Conservation (phyloP, 2,329 filamentous ascomycete species). For the Arthrobotrys pseudoclavata region DNA sequence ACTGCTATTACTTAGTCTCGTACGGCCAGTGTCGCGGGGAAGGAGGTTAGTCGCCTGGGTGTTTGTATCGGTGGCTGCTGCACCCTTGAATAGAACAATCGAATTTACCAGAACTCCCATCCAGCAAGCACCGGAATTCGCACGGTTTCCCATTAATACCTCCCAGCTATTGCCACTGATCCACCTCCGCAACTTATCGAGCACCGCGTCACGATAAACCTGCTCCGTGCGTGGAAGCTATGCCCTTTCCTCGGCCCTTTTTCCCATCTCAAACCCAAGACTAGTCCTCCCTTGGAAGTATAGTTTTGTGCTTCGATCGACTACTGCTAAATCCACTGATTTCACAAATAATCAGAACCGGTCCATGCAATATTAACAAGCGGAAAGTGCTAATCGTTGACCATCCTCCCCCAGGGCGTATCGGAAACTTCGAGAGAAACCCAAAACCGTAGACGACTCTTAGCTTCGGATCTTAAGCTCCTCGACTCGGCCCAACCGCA, state of each 20-base stretch:
- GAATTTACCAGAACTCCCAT: constrained; percentile 47
- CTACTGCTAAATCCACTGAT: neutral
- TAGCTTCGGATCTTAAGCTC: neutral
- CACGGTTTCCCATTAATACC: constrained; percentile 28
- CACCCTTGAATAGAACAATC: constrained; percentile 35
- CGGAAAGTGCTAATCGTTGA: neutral
- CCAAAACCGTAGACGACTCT: neutral
- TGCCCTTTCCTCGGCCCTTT: neutral
- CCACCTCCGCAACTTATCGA: neutral
- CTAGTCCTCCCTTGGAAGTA: neutral
- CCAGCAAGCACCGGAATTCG: constrained; percentile 32
- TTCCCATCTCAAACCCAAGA: neutral
- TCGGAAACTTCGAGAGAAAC: neutral
- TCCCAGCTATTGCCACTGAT: constrained; percentile 1
- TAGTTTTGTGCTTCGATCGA: neutral
- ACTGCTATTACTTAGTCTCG: constrained; percentile 31
- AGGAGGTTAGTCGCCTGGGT: constrained; percentile 35
- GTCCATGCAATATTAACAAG: too few species aligned
- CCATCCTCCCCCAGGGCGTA: neutral
- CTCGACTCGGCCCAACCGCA: neutral
- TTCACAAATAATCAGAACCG: neutral
- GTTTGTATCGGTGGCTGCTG: too few species aligned
- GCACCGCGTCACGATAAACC: neutral
- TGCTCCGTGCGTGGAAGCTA: neutral
- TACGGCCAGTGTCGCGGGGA: constrained; percentile 24